Evolutionary conservation across 306 rosid genomes (phyloP).

Genomic region (Oemleria cerasiformis): DNA sequence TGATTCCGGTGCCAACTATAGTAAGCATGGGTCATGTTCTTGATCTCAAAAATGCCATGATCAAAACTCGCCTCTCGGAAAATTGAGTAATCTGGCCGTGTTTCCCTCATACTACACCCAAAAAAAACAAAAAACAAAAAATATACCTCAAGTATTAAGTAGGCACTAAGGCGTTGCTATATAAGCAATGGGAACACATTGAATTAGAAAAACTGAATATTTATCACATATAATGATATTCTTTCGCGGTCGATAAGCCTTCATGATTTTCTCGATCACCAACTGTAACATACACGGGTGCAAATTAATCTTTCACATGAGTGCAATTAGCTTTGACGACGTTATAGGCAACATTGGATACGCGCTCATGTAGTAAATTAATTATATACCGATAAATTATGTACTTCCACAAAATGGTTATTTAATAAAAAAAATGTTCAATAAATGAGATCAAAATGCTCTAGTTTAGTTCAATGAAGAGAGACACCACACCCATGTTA

Average conservation of each 20-base stretch:
- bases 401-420: too few relatives aligned
- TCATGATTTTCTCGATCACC: constrained; percentile 86
- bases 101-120: constrained; percentile 62
- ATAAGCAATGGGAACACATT: too few relatives aligned
- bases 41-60: constrained; percentile 62
- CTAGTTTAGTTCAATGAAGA: too few relatives aligned
- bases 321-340: constrained; percentile 51
- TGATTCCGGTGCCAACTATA: constrained; percentile 66
- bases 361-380: constrained; percentile 41
- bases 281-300: constrained; percentile 70
- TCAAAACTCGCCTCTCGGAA: constrained; percentile 72
- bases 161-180: too few relatives aligned
- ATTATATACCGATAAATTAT: not conserved
- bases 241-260: constrained; percentile 68
- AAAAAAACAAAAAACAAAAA: constrained; percentile 3
- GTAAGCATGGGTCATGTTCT: constrained; percentile 69
- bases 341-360: constrained; percentile 58
- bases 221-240: too few relatives aligned
- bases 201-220: too few relatives aligned
- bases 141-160: constrained; percentile 12
- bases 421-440: too few relatives aligned
- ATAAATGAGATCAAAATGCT: too few relatives aligned
- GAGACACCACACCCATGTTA: too few relatives aligned
- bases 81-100: constrained; percentile 72
- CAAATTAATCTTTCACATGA: constrained; percentile 54